These are phyloP conservation scores for Tylopilus subfusipes DNA, from an alignment of 768 basidiomycete genomes.

Conservation along the genomic window DNA sequence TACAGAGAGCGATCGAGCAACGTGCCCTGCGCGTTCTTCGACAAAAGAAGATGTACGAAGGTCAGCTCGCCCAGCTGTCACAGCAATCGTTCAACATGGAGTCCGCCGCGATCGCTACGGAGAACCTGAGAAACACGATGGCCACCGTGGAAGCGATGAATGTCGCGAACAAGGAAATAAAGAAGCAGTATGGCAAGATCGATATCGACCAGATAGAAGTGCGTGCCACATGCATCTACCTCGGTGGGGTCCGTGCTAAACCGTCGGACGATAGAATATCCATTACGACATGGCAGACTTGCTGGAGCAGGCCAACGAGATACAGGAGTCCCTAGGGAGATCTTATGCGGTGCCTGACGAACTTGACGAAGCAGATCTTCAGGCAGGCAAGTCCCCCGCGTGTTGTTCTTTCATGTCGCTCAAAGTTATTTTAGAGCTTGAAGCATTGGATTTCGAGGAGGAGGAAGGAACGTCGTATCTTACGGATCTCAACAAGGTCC, in stretches of 20 bases:
- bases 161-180: conserved; percentile 91
- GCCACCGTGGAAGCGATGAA: conserved; percentile 98
- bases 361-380: conserved; percentile 93
- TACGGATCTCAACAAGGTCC: conserved; percentile 77
- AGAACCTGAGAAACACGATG: conserved; percentile 98
- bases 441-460: conserved; percentile 89
- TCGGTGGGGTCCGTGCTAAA: background rate
- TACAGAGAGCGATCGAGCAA: conserved; percentile 89
- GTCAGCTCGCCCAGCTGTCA: conserved; percentile 81
- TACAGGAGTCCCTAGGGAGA: conserved; percentile 89
- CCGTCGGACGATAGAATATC: conserved; percentile 58
- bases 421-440: conserved; percentile 64
- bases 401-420: background rate
- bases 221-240: conserved; percentile 18
- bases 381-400: conserved; percentile 66
- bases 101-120: conserved; percentile 91
- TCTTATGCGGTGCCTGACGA: conserved; percentile 98
- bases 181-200: conserved; percentile 95
- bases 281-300: conserved; percentile 99
- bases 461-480: conserved; percentile 91
- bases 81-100: conserved; percentile 99
- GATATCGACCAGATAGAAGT: conserved; percentile 99
- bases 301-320: conserved; percentile 95
- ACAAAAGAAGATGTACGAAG: conserved; percentile 96
- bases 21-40: conserved; percentile 90